Conservation (phyloP, 2,329 filamentous ascomycete species). For the Botrytis pseudocinerea region DNA sequence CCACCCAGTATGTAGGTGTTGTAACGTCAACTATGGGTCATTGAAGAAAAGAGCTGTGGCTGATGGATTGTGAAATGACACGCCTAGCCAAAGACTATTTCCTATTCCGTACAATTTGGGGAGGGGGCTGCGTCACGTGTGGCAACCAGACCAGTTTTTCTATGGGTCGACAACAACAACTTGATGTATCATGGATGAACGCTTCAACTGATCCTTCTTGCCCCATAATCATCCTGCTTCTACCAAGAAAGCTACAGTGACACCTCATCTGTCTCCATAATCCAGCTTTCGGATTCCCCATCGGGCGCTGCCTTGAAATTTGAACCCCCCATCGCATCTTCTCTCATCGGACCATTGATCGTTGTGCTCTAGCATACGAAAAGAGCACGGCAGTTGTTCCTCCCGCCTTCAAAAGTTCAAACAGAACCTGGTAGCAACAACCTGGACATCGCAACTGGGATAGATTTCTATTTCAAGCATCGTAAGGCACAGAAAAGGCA, state of each 20-base stretch:
- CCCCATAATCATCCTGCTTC: background rate
- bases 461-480: slow-evolving; percentile 6
- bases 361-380: background rate
- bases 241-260: background rate
- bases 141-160: background rate
- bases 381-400: background rate
- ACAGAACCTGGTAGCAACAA: background rate
- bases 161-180: slow-evolving; percentile 13
- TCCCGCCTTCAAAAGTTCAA: background rate
- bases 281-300: background rate
- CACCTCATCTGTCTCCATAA: slow-evolving; percentile 17
- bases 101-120: background rate
- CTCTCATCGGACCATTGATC: background rate
- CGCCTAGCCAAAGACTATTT: background rate
- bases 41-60: background rate
- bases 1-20: too few relatives aligned
- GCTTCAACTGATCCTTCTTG: background rate
- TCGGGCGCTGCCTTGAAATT: background rate
- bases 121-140: background rate
- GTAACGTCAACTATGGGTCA: background rate
- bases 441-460: background rate
- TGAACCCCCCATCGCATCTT: background rate
- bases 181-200: slow-evolving; percentile 5
- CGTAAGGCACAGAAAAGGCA: background rate
- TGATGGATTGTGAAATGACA: background rate